Evolutionary conservation across 139 green algal genomes (phyloP).

Genomic region (Spirogloea muscicola): DNA sequence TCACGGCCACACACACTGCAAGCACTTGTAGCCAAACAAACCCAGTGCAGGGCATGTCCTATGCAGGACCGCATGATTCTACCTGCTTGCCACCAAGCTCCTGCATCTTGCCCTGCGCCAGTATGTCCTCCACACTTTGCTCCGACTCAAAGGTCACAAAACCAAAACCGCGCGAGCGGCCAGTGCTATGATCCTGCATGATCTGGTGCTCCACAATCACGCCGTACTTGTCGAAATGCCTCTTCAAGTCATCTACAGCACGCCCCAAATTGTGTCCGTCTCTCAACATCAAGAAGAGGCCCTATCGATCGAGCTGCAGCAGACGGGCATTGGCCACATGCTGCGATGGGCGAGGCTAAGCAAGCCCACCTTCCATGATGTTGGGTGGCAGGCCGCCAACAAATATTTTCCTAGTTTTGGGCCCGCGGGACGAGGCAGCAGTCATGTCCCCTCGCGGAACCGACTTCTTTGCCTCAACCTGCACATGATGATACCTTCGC

Average conservation of each 20-base stretch:
- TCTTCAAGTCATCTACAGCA: constrained; percentile 43
- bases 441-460: constrained; percentile 38
- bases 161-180: constrained; percentile 89
- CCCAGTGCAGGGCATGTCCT: not conserved
- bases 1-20: not conserved
- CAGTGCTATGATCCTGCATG: constrained; percentile 94
- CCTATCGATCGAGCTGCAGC: not conserved
- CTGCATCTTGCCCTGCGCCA: constrained; percentile 77
- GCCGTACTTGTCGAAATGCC: constrained; percentile 81
- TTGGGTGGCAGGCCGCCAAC: constrained; percentile 33
- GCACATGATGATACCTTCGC: too few species aligned
- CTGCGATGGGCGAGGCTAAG: not conserved
- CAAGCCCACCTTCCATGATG: constrained; percentile 40
- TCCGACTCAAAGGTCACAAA: constrained; percentile 92
- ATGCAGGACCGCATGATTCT: not conserved
- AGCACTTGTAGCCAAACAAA: not conserved
- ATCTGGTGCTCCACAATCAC: constrained; percentile 78
- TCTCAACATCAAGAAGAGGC: not conserved
- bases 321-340: not conserved
- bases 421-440: constrained; percentile 9
- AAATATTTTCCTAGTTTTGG: constrained; percentile 50
- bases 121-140: constrained; percentile 78
- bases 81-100: constrained; percentile 82
- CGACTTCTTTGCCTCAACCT: constrained; percentile 49
- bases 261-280: not conserved